Evolutionary conservation across 495 filamentous ascomycete species (phyloP).

Genomic region (Usnea hakonensis): DNA sequence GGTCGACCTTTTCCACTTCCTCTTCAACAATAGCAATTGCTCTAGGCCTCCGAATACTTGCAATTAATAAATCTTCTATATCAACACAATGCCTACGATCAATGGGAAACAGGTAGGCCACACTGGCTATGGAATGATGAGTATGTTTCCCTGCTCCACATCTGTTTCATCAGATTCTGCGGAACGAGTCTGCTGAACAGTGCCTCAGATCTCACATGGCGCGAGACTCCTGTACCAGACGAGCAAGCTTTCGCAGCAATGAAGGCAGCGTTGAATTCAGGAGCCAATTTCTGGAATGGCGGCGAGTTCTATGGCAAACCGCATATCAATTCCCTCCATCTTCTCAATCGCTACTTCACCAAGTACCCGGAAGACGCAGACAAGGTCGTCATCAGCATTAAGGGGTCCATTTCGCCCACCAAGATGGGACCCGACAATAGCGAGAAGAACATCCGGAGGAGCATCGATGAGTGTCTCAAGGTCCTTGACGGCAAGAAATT

Average conservation of each 20-base stretch:
- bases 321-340: slow-evolving; percentile 54
- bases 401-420: slow-evolving; percentile 41
- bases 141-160: slow-evolving; percentile 12
- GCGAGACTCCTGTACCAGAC: slow-evolving; percentile 46
- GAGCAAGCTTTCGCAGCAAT: slow-evolving; percentile 61
- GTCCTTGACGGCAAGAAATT: slow-evolving; percentile 58
- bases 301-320: slow-evolving; percentile 73
- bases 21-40: neutral
- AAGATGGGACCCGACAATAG: slow-evolving; percentile 46
- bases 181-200: slow-evolving; percentile 41
- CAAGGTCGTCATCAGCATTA: slow-evolving; percentile 54
- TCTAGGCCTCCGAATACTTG: neutral
- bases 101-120: slow-evolving; percentile 44
- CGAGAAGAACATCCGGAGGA: slow-evolving; percentile 52
- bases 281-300: slow-evolving; percentile 73
- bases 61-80: neutral
- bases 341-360: slow-evolving; percentile 53
- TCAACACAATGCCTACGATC: slow-evolving; percentile 33
- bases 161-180: neutral
- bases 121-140: slow-evolving; percentile 56
- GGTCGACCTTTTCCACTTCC: too few species aligned
- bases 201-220: slow-evolving; percentile 66
- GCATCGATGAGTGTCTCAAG: slow-evolving; percentile 54
- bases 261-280: slow-evolving; percentile 55
- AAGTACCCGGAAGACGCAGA: slow-evolving; percentile 52